Evolutionary conservation across 1,139 yeast genomes (phyloP).

Genomic region (Pichia cactophila): DNA sequence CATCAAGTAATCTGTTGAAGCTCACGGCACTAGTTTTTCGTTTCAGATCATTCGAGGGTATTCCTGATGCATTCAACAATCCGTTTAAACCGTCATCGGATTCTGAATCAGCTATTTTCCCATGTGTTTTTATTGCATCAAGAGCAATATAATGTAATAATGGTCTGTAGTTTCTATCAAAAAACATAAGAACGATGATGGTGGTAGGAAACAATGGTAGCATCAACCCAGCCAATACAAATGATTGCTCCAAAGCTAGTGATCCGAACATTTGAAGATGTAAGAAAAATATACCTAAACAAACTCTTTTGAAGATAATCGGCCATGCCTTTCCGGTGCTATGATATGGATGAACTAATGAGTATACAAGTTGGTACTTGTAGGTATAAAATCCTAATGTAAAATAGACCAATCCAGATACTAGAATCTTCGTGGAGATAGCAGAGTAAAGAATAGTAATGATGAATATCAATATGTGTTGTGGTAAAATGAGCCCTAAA

Average conservation of each 20-base stretch:
- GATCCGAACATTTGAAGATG: constrained; percentile 67
- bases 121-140: constrained; percentile 43
- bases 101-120: constrained; percentile 25
- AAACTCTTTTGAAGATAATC: constrained; percentile 49
- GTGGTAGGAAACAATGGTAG: constrained; percentile 49
- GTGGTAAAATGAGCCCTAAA: constrained; percentile 59
- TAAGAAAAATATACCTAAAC: constrained; percentile 50
- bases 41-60: constrained; percentile 1
- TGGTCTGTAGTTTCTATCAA: constrained; percentile 54
- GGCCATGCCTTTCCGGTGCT: constrained; percentile 71
- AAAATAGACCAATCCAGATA: constrained; percentile 59
- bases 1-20: constrained; percentile 12
- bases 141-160: constrained; percentile 54
- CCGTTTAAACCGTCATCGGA: constrained; percentile 15
- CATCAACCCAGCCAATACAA: constrained; percentile 42
- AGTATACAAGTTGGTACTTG: constrained; percentile 57
- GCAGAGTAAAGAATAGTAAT: constrained; percentile 57
- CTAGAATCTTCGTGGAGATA: constrained; percentile 55
- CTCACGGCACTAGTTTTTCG: constrained; percentile 13
- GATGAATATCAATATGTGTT: constrained; percentile 54
- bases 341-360: constrained; percentile 65
- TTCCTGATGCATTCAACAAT: constrained; percentile 3
- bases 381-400: constrained; percentile 56
- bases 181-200: constrained; percentile 43
- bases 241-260: constrained; percentile 56